phyloP scores from a whole-genome alignment of 805 yeast species.

The Kazachstania kunashirensis region DNA sequence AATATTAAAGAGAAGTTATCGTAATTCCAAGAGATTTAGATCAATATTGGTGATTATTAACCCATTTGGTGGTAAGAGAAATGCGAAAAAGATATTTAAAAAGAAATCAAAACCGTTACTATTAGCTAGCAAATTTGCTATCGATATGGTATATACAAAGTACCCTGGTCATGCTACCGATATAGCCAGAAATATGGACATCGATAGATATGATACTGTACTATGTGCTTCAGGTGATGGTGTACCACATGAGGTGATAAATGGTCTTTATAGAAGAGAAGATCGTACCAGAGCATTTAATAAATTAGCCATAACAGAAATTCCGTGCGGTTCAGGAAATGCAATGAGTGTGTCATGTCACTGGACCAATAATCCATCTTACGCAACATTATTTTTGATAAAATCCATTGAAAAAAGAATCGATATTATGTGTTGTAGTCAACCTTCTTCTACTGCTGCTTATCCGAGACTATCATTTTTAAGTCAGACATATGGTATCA shows the following conservation, averaged over 20 bases:
- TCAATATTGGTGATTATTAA: conserved; percentile 66
- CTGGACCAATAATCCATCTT: conserved; percentile 57
- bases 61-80: conserved; percentile 85
- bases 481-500: conserved; percentile 79
- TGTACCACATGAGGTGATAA: conserved; percentile 86
- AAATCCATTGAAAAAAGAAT: conserved; percentile 57
- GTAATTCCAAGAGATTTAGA: conserved; percentile 32
- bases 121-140: conserved; percentile 51
- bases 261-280: conserved; percentile 63
- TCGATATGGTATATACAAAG: conserved; percentile 52
- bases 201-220: conserved; percentile 58
- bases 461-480: conserved; percentile 59
- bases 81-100: conserved; percentile 51
- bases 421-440: conserved; percentile 79
- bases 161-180: conserved; percentile 70
- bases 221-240: conserved; percentile 97
- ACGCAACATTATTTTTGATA: conserved; percentile 61
- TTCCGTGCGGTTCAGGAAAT: conserved; percentile 96
- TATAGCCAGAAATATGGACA: conserved; percentile 47
- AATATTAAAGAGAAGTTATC: conserved; percentile 33
- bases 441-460: conserved; percentile 30
- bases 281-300: conserved; percentile 60
- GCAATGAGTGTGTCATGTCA: conserved; percentile 79
- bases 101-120: conserved; percentile 58
- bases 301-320: conserved; percentile 62